These are phyloP conservation scores for Phaeodactylum tricornutum DNA, from an alignment of 108 stramenopile species.

Conservation along the genomic window DNA sequence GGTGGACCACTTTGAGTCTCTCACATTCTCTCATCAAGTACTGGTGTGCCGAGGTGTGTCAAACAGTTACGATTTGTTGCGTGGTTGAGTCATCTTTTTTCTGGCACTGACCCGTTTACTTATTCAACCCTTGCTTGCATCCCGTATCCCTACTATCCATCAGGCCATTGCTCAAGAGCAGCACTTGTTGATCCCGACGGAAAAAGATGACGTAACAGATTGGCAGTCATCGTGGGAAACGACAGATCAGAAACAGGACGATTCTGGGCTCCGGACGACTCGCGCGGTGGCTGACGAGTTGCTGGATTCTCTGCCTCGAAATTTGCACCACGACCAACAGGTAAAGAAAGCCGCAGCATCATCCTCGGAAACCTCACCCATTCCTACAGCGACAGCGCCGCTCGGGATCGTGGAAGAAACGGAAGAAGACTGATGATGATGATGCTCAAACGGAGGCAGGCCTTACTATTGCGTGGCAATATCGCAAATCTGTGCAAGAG, in stretches of 20 bases:
- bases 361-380: conserved; percentile 1
- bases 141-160: too few species aligned
- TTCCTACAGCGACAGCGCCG: not conserved
- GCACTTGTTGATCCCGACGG: conserved; percentile 16
- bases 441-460: conserved; percentile 38
- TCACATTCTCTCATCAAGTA: conserved; percentile 44
- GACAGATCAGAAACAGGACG: conserved; percentile 1
- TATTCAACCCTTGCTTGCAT: too few species aligned
- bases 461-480: conserved; percentile 77
- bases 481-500: conserved; percentile 63
- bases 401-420: conserved; percentile 11
- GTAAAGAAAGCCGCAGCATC: conserved; percentile 7
- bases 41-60: conserved; percentile 72
- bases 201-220: not conserved
- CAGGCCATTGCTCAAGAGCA: conserved; percentile 40
- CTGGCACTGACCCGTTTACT: not conserved
- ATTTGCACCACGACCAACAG: conserved; percentile 68
- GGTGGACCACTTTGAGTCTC: conserved; percentile 63
- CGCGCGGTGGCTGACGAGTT: conserved; percentile 15
- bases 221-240: not conserved
- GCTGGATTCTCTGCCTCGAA: conserved; percentile 39
- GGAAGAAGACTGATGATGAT: conserved; percentile 21
- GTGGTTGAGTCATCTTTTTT: not conserved
- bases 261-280: not conserved
- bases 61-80: not conserved